Evolutionary conservation across 805 yeast genomes (phyloP).

Genomic region (Nakazawaea pomicola): DNA sequence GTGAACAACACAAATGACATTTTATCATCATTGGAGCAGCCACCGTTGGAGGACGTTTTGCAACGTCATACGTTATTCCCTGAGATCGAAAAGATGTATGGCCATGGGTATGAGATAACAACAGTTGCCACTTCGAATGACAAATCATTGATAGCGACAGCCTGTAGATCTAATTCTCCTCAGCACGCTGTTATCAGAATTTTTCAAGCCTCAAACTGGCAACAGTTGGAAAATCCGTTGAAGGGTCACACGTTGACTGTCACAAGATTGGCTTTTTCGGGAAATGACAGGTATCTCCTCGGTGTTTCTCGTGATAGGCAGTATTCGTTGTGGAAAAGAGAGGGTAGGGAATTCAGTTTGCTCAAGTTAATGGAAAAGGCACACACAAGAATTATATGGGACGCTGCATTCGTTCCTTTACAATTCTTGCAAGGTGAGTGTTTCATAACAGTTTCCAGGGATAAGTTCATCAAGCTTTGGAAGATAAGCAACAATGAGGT

Average conservation of each 20-base stretch:
- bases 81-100: slow-evolving; percentile 89
- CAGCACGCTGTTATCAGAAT: slow-evolving; percentile 84
- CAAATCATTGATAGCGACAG: slow-evolving; percentile 66
- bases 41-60: slow-evolving; percentile 87
- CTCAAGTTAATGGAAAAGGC: slow-evolving; percentile 53
- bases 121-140: slow-evolving; percentile 69
- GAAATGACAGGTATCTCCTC: slow-evolving; percentile 56
- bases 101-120: slow-evolving; percentile 94
- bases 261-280: slow-evolving; percentile 75
- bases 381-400: slow-evolving; percentile 93
- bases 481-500: slow-evolving; percentile 19
- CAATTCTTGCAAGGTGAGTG: slow-evolving; percentile 26
- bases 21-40: slow-evolving; percentile 40
- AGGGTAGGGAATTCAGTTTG: slow-evolving; percentile 15
- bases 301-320: slow-evolving; percentile 89
- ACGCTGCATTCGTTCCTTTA: slow-evolving; percentile 79
- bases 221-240: slow-evolving; percentile 48
- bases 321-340: slow-evolving; percentile 66
- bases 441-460: slow-evolving; percentile 89
- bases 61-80: slow-evolving; percentile 95
- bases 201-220: slow-evolving; percentile 59
- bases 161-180: slow-evolving; percentile 83
- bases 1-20: slow-evolving; percentile 41
- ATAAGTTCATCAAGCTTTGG: slow-evolving; percentile 76
- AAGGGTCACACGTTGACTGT: slow-evolving; percentile 79